Evolutionary conservation across 2,329 filamentous ascomycete genomes (phyloP), one percentile per base, ranked within the genome.

Genomic region (Cladorrhinum sp.): DNA sequence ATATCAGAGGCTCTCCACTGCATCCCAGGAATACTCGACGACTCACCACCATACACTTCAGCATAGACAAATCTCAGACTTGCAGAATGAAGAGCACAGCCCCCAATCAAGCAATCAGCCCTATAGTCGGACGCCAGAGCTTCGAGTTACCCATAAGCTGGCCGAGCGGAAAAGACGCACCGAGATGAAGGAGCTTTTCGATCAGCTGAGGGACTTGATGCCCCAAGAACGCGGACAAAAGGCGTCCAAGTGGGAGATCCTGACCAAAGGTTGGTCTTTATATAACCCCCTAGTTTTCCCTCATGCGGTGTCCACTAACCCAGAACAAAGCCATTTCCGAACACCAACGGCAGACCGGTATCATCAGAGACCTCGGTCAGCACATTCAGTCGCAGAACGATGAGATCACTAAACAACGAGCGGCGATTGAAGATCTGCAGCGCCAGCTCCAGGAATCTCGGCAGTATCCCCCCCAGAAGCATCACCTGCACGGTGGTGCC

Each of bases 171-270:
- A 95, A 77, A 84, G 91, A 42, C 81, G 91, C 63, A 93, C 90
- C 8, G 91, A 95, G 72, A 95, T 95, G 91, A 95, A 95, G 76
- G 88, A 91, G 69, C 77, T 95, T 0, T 95, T 95, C 70, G 91
- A 95, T 66, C 88, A 91, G 67, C 77, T 95, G 8, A 85, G 91
- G 66, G 87, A 90, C 66, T 79, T 92, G 39, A 87, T 94, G 76
- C 90, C 90, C 1, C 89, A 92, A 67, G 90, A 91, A 68, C 85
- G 91, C 16, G 91, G 91, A 1, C 89, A 88, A 23, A 96, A 95
- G 73, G 91, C 91, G 0, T 93, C 90, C 67, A 96, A 96, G 69
- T 96, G 91, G 91, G 91, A 96, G 69, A 92, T 94, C 54, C 73
- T 96, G 16, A 92, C 89, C 2, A 94, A 94, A 80, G 89, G 91